Evolutionary conservation across 2,329 filamentous ascomycete species (phyloP).

Genomic region (Eutypella sp.): DNA sequence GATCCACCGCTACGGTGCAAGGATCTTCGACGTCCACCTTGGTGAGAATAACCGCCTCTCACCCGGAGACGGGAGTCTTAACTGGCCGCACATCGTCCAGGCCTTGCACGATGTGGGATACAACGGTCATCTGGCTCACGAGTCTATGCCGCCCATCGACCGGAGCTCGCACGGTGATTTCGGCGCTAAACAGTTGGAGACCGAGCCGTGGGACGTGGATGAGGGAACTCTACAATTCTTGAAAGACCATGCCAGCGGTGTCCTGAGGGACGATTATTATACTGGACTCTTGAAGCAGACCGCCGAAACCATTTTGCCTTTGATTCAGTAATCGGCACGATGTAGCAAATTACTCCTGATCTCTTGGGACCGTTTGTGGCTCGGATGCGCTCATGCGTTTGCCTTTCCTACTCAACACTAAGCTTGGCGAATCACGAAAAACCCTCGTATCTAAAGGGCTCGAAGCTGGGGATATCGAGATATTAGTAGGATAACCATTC

Average conservation of each 20-base stretch:
- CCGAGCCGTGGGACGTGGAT: slow-evolving; percentile 11
- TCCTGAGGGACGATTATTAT: slow-evolving; percentile 13
- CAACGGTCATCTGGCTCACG: slow-evolving; percentile 10
- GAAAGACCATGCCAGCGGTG: slow-evolving; percentile 14
- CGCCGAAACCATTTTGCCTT: slow-evolving; percentile 11
- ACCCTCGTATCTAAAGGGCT: no score
- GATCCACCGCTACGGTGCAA: slow-evolving; percentile 8
- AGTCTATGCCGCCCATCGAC: slow-evolving; percentile 14
- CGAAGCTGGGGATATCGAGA: no score
- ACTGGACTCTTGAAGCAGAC: slow-evolving; percentile 8
- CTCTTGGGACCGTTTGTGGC: no score
- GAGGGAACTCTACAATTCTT: slow-evolving; percentile 13
- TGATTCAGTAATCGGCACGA: slow-evolving; percentile 4
- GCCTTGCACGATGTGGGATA: slow-evolving; percentile 13
- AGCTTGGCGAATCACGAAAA: no score
- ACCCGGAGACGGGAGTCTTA: slow-evolving; percentile 11
- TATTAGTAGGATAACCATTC: no score
- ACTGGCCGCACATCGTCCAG: slow-evolving; percentile 12
- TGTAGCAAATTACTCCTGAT: no score
- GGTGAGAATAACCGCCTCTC: slow-evolving; percentile 14
- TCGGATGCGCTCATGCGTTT: no score
- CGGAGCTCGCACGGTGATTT: slow-evolving; percentile 8
- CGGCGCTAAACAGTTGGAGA: slow-evolving; percentile 10
- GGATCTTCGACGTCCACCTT: slow-evolving; percentile 13
- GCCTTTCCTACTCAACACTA: no score